phyloP scores from a whole-genome alignment of 2,329 filamentous ascomycete species.

The Colletotrichum liaoningense region DNA sequence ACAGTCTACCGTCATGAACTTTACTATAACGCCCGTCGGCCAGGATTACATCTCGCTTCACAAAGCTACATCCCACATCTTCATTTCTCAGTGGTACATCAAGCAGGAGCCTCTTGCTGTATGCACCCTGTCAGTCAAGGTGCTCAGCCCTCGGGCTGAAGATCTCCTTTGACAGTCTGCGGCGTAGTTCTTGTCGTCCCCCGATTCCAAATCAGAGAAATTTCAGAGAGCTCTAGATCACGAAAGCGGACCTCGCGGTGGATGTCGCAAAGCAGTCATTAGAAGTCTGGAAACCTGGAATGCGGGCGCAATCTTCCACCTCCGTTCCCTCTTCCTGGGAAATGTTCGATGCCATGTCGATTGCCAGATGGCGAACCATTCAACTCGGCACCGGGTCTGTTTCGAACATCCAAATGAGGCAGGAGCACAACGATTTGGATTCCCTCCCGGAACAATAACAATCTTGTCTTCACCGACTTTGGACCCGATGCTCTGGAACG shows the following conservation, averaged over 20 bases:
- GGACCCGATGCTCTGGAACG: conserved; percentile 28
- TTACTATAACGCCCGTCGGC: conserved; percentile 22
- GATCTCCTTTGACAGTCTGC: background rate
- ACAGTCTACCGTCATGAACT: conserved; percentile 16
- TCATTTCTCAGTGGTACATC: background rate
- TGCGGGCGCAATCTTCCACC: conserved; percentile 21
- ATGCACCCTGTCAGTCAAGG: background rate
- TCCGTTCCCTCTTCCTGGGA: background rate
- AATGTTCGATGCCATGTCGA: background rate
- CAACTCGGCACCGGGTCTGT: background rate
- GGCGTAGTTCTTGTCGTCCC: background rate
- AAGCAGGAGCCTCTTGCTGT: background rate
- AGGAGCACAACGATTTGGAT: conserved; percentile 27
- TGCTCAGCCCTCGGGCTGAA: background rate
- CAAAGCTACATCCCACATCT: background rate
- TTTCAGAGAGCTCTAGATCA: background rate
- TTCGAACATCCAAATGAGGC: conserved; percentile 24
- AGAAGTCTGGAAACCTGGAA: background rate
- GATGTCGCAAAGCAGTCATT: background rate
- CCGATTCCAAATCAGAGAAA: background rate
- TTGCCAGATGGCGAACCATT: conserved; percentile 1
- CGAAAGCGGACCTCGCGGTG: background rate
- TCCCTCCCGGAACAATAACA: conserved; percentile 12
- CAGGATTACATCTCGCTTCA: background rate
- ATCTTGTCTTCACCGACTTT: conserved; percentile 31